Base-by-base conservation (phyloP, 1,284 basidiomycete genomes). In the Heterobasidion occidentale region DNA sequence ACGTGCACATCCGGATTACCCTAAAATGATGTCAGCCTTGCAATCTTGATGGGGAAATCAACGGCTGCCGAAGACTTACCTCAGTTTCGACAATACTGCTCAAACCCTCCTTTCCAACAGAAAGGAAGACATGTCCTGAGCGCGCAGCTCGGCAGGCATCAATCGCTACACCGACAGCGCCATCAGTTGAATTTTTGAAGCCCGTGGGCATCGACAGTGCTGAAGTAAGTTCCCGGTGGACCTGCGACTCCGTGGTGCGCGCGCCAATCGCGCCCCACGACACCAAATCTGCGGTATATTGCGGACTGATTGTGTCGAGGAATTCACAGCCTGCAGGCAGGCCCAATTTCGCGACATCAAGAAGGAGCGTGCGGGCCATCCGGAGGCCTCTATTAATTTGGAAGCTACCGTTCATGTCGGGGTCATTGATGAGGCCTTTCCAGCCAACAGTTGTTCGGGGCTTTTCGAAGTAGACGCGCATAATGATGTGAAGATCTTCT, bases 381-480 rank as follows among this genome's bases (percentile, higher is more conserved):
- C 94, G 85, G 51, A 99, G 81, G 46, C 96, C 96, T 68, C 91
- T 94, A 83, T 99, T 99, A 74, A 98, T 98, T 65, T 94, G 86
- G 80, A 91, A 95, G 67, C 77, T 84, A 53, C 80, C 81, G 69
- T 94, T 92, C 71, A 95, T 83, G 59, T 90, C 84, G 6, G 92
- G 92, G 67, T 94, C 90, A 69, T 98, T 99, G 76, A 99, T 98
- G 61, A 99, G 83, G 53, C 96, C 96, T 72, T 98, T 98, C 96
- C 96, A 98, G 17, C 95, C 95, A 54, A 98, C 89, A 0, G 96
- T 98, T 11, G 96, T 98, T 47, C 96, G 80, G 1, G 94, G 94
- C 75, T 96, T 96, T 67, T 96, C 94, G 68, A 96, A 97, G 76
- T 97, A 97, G 63, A 95, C 93, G 47, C 94, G 86, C 95, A 98